Base-by-base conservation (phyloP, 805 yeast species). In the Clavispora carvajalis region DNA sequence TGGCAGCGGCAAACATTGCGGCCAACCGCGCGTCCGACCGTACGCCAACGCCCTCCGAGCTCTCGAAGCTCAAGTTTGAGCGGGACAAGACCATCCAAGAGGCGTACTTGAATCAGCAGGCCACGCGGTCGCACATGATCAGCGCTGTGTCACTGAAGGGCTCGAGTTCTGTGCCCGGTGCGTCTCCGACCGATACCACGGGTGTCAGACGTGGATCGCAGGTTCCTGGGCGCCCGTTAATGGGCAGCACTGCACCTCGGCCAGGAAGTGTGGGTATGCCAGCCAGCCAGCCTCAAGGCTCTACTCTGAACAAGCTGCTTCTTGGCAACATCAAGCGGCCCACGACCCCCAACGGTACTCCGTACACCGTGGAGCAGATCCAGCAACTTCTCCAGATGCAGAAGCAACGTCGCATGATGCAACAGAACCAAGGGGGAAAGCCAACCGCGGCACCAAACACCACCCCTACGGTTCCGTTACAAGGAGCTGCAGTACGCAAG, bases 11-110 rank as follows among this genome's bases (percentile, higher is more conserved):
- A 7, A 22, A 19, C 15, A 33, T 16, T 10, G 15, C 15, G 21
- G 31, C 18, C 11, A n/a, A 30, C 9, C 46, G 71, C 65, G 40
- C 70, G 46, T 50, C 45, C 42, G 78, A 77, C 45, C 77, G 85
- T 2, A 53, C 59, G 4, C 73, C 74, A 2, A 77, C 95, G 0
- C 97, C 98, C 0, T 79, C 83, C 10, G 96, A 90, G 54, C 73
- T 91, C 55, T 78, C 96, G 0, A 77, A 77, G 46, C 64, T 93
- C 65, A 91, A 91, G 60, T 79, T 70, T 49, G 96, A 91, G 48
- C 73, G 95, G 43, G 98, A 91, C 54, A 82, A 81, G 58, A 82
- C 93, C 0, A 74, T 85, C 15, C 88, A 89, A 48, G 95, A 87
- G 49, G 85, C 82, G 2, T 79, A 77, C 59, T 62, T 77, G 40